Percentiles rank a stretch among this genome's conserved stretches.
Conservation (phyloP, 139 green algal species). For the Tetraselmis chui region DNA sequence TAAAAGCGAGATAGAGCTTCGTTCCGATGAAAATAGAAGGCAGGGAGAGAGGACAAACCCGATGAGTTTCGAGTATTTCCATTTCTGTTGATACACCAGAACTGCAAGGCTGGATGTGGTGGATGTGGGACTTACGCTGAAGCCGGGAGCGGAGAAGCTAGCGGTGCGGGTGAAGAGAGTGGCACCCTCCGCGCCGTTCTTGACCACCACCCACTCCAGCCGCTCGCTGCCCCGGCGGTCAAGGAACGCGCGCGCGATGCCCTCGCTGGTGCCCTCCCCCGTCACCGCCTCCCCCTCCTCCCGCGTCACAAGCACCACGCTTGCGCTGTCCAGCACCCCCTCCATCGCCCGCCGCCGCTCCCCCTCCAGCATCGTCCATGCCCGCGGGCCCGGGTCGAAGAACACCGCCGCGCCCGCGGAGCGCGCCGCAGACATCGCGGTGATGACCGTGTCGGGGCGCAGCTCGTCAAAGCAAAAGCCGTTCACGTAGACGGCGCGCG, state of each 20-base stretch:
- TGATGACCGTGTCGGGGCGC: slow-evolving; percentile 48
- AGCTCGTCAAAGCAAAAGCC: slow-evolving; percentile 95
- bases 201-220: slow-evolving; percentile 70
- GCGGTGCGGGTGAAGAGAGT: slow-evolving; percentile 25
- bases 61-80: too few species aligned
- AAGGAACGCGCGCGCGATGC: slow-evolving; percentile 54
- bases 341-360: slow-evolving; percentile 45
- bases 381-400: slow-evolving; percentile 81
- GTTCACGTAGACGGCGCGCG: slow-evolving; percentile 61
- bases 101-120: too few species aligned
- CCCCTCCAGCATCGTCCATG: slow-evolving; percentile 23
- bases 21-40: too few species aligned
- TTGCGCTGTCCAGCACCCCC: slow-evolving; percentile 49
- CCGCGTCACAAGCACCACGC: slow-evolving; percentile 84
- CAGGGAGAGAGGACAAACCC: too few species aligned
- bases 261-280: slow-evolving; percentile 44
- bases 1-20: too few species aligned
- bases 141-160: background rate
- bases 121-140: too few species aligned
- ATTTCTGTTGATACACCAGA: too few species aligned
- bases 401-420: slow-evolving; percentile 61
- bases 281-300: slow-evolving; percentile 76
- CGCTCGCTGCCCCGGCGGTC: background rate
- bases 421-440: slow-evolving; percentile 36
- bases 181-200: slow-evolving; percentile 66